phyloP scores from a whole-genome alignment of 768 basidiomycete species.

The Suillus ampliporus region DNA sequence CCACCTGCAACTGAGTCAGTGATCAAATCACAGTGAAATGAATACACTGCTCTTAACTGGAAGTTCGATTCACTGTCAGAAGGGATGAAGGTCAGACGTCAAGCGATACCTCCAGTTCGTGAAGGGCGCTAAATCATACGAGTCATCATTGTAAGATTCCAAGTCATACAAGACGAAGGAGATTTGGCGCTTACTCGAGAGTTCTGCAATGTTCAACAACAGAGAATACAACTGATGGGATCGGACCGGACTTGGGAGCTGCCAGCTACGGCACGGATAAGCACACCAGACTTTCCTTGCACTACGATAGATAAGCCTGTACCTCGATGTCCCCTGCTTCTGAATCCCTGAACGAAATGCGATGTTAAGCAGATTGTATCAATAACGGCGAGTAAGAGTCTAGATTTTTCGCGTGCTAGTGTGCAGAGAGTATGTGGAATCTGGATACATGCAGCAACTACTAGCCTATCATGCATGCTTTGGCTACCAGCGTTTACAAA shows the following conservation, averaged over 20 bases:
- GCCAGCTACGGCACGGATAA: not conserved
- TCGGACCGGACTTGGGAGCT: not conserved
- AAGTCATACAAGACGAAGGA: not conserved
- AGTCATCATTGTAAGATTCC: not conserved
- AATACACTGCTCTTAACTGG: not conserved
- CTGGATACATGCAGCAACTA: not conserved
- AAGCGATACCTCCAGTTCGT: not conserved
- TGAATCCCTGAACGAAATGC: not conserved
- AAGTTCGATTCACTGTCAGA: not conserved
- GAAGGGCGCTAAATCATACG: not conserved
- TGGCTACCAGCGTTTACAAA: not conserved
- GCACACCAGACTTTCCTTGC: not conserved
- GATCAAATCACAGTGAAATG: not conserved
- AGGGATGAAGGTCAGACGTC: too few relatives aligned
- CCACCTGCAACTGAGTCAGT: not conserved
- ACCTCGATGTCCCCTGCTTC: not conserved
- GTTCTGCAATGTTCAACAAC: not conserved
- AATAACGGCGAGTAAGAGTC: not conserved
- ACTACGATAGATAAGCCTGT: not conserved
- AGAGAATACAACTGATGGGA: not conserved
- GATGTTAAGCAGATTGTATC: not conserved
- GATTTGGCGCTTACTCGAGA: not conserved
- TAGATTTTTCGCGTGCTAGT: not conserved
- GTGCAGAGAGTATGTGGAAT: not conserved
- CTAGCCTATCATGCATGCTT: too few relatives aligned